Base-by-base conservation (phyloP, 345 rosid genomes). In the Mangifera indica region DNA sequence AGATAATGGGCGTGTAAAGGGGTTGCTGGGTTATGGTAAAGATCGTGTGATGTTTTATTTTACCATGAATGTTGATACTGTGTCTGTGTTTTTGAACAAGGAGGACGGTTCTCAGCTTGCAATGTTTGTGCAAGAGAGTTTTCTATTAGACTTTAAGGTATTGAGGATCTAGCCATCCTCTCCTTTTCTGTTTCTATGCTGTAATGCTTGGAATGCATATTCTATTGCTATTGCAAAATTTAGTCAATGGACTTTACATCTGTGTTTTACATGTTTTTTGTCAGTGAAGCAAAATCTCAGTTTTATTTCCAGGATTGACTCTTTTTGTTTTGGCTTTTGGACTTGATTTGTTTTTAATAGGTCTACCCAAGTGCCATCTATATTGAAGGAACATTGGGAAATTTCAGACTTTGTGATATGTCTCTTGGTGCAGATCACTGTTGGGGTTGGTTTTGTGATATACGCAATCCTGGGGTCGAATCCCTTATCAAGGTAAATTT, bases 21-120 rank as follows among this genome's bases (percentile, higher is more conserved):
- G 99, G 45, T 79, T 95, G 70, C 87, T 95, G 76, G 99, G 99
- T 62, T 88, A 84, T 83, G 99, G 98, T 66, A 95, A 92, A 87
- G 89, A 82, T 29, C 99, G 99, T 74, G 97, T 89, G 56, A 96
- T 92, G 60, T 95, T 95, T 79, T 82, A 85, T 81, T 81, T 95
- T 48, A 82, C 75, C 84, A 92, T 95, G 98, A 92, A 92, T 74
- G 90, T 95, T 48, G 93, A 88, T 75, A 91, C 90, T 77, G 97
- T 95, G 69, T 85, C 93, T 49, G 87, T 95, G 76, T 87, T 89
- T 87, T 93, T 95, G 60, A 92, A 88, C 85, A 92, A 91, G 77
- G 99, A 95, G 91, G 98, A 95, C 79, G 91, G 93, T 67, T 89
- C 97, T 72, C 97, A 92, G 81, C 96, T 92, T 81, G 98, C 97